phyloP scores from a whole-genome alignment of 202 grass and related monocot genomes.

The Digitaria exilis region DNA sequence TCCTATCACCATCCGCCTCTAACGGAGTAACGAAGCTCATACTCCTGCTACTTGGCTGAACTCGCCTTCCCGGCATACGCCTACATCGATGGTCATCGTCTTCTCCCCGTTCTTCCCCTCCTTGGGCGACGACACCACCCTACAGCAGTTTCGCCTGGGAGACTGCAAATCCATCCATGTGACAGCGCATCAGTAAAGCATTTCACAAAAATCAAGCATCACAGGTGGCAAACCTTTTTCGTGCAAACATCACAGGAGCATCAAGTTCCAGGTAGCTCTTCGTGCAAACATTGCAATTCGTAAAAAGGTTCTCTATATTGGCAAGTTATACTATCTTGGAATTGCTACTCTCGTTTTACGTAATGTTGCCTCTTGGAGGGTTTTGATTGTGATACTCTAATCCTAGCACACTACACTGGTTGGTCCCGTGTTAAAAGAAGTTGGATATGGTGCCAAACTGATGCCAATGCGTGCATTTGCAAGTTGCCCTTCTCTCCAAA shows the following conservation, averaged over 20 bases:
- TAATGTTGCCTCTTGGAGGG: neutral
- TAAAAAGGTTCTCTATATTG: neutral
- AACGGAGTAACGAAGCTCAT: neutral
- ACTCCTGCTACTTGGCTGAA: constrained; percentile 62
- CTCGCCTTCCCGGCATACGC: constrained; percentile 76
- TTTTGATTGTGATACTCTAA: neutral
- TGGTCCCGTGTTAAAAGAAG: neutral
- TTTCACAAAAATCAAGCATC: neutral
- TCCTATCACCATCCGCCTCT: constrained; percentile 18
- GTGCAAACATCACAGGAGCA: neutral
- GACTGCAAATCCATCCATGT: constrained; percentile 64
- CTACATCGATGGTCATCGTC: constrained; percentile 88
- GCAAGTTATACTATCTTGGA: neutral
- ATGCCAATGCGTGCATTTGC: neutral
- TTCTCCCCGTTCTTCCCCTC: constrained; percentile 38
- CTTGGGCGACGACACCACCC: constrained; percentile 67
- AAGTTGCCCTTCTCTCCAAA: neutral
- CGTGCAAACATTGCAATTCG: neutral
- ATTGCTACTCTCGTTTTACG: neutral
- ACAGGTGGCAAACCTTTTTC: neutral
- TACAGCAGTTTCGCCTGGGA: constrained; percentile 86
- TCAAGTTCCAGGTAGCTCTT: neutral
- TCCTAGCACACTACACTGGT: neutral
- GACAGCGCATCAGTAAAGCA: constrained; percentile 15
- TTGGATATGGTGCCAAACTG: neutral